These are phyloP conservation scores for Scheffersomyces cryptocercus DNA, from an alignment of 1,139 yeast genomes.

Conservation along the genomic window DNA sequence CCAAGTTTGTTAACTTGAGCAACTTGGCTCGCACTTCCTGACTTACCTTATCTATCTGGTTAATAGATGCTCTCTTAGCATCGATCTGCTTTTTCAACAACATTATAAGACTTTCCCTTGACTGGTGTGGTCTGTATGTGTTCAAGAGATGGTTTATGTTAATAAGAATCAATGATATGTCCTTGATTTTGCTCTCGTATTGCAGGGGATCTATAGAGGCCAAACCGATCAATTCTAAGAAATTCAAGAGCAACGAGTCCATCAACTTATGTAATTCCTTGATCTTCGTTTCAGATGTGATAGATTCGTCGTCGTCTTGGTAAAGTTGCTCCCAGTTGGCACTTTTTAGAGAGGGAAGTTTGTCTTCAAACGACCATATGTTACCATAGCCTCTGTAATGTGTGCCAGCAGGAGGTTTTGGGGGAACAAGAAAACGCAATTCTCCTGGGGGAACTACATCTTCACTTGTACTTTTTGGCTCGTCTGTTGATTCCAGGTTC, in stretches of 20 bases:
- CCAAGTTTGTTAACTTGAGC: conserved; percentile 18
- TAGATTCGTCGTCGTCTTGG: conserved; percentile 44
- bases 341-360: conserved; percentile 63
- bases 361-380: conserved; percentile 76
- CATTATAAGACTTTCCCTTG: conserved; percentile 76
- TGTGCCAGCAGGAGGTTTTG: conserved; percentile 57
- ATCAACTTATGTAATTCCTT: conserved; percentile 68
- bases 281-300: conserved; percentile 55
- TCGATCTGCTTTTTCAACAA: conserved; percentile 66
- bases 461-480: conserved; percentile 1
- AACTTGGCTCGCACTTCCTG: conserved; percentile 45
- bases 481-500: conserved; percentile 1
- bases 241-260: conserved; percentile 68
- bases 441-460: conserved; percentile 30
- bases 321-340: conserved; percentile 72
- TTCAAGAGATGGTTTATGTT: conserved; percentile 83
- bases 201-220: conserved; percentile 67
- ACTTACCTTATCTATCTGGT: conserved; percentile 47
- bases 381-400: conserved; percentile 81
- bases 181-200: conserved; percentile 66
- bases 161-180: conserved; percentile 70
- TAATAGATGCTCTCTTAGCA: conserved; percentile 53
- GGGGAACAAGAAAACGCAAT: conserved; percentile 62
- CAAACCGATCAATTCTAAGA: conserved; percentile 73
- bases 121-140: conserved; percentile 87